Evolutionary conservation across 2,329 filamentous ascomycete species (phyloP), one percentile per base, ranked within the genome.

Genomic region (Albifimbria verrucaria): DNA sequence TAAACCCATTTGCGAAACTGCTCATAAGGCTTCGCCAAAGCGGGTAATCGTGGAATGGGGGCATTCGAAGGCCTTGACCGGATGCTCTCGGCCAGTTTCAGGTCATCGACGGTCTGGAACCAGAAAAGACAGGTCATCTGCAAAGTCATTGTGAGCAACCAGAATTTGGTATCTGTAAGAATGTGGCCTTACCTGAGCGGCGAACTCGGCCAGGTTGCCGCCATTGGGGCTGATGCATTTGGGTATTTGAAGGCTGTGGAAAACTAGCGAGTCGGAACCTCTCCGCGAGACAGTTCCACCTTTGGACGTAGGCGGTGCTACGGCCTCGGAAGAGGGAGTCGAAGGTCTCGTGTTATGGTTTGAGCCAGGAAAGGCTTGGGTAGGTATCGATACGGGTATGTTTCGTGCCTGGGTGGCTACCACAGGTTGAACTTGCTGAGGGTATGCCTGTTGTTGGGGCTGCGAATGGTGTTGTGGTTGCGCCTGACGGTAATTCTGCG

Each of bases 71-170:
- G 70, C 61, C 72, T 64, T 49, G 71, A 63, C 58, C 72, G 68
- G 53, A 83, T 73, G 10, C 85, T 82, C 66, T 92, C 88, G 36
- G 92, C 90, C 53, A 83, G 80, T 60, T 88, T 83, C 17, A 97
- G 76, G 21, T 88, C 88, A n/a, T 88, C 81, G 43, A 89, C 88
- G 17, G 88, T 89, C 71, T 97, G 92, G 68, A 97, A 97, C 93
- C 94, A 97, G 74, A 97, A 97, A 15, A 99, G 79, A 66, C 93
- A 97, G 12, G 93, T 96, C 71, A 97, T 90, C 90, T 96, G 24
- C n/a, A 44, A 23, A n/a, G n/a, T n/a, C n/a, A n/a, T n/a, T n/a
- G n/a, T n/a, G n/a, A n/a, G n/a, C n/a, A n/a, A n/a, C n/a, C n/a
- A n/a, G 21, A 44, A 44, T 46, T 15, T 47, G 23, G 7, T 7